Percentiles rank a stretch among this genome's conserved stretches.
These are phyloP conservation scores for Colletotrichum destructivum DNA, from an alignment of 2,329 filamentous ascomycete species.

Conservation along the genomic window DNA sequence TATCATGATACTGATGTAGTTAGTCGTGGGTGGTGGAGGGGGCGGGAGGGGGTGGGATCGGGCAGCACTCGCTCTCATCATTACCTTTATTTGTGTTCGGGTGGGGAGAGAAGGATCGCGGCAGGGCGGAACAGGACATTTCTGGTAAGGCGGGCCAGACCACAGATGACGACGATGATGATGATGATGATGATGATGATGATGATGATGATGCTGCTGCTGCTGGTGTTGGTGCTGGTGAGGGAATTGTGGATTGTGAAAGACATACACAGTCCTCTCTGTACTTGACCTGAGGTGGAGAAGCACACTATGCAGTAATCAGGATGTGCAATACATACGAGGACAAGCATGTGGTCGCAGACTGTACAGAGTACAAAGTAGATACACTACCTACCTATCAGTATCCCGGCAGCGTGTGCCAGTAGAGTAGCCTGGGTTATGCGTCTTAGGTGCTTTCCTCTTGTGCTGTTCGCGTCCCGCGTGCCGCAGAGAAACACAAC, in stretches of 20 bases:
- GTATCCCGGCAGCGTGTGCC: background rate
- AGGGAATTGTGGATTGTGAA: slow-evolving; percentile 22
- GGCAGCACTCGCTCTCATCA: slow-evolving; percentile 36
- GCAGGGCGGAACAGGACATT: slow-evolving; percentile 26
- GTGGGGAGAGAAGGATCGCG: slow-evolving; percentile 31
- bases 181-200: background rate
- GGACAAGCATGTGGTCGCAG: slow-evolving; percentile 9
- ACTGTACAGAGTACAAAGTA: no score
- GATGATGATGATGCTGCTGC: slow-evolving; percentile 12
- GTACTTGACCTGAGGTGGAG: background rate
- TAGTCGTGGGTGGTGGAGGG: slow-evolving; percentile 26
- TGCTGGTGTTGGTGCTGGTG: slow-evolving; percentile 6
- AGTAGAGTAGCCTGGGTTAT: background rate
- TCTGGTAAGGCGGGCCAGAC: slow-evolving; percentile 28
- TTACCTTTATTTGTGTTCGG: slow-evolving; percentile 21
- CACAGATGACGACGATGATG: slow-evolving; percentile 22
- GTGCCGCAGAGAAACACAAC: background rate
- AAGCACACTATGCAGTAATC: no score
- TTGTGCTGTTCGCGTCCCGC: slow-evolving; percentile 4
- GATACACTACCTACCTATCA: no score
- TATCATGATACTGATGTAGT: slow-evolving; percentile 34
- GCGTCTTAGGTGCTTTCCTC: background rate
- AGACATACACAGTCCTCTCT: background rate
- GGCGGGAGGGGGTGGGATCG: slow-evolving; percentile 36
- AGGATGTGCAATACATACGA: background rate